Conservation (phyloP, 1,284 basidiomycete species). For the Apiotrichum domesticum region DNA sequence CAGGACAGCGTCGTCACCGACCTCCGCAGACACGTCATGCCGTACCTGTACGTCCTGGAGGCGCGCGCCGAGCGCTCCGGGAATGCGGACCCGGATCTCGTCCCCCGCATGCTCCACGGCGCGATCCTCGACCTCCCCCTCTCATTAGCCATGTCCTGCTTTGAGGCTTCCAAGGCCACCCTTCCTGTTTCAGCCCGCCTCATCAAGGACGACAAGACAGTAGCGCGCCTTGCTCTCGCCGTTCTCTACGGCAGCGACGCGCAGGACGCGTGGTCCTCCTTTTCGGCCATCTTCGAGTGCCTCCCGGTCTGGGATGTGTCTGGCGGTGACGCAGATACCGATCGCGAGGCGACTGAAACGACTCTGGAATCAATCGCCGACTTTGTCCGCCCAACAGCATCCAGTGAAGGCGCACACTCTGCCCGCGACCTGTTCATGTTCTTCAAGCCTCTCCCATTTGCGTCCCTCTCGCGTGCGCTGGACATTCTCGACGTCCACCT, state of each 20-base stretch:
- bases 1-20: slow-evolving; percentile 61
- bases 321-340: slow-evolving; percentile 53
- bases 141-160: slow-evolving; percentile 63
- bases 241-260: slow-evolving; percentile 77
- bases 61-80: slow-evolving; percentile 73
- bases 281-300: slow-evolving; percentile 89
- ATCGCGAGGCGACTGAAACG: slow-evolving; percentile 67
- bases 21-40: slow-evolving; percentile 70
- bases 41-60: slow-evolving; percentile 85
- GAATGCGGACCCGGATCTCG: slow-evolving; percentile 58
- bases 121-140: slow-evolving; percentile 67
- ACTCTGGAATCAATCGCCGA: slow-evolving; percentile 70
- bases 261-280: slow-evolving; percentile 66
- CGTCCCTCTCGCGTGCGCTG: slow-evolving; percentile 69
- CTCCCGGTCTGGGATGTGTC: slow-evolving; percentile 77
- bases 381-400: slow-evolving; percentile 68
- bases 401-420: slow-evolving; percentile 52
- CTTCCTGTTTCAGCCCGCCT: slow-evolving; percentile 62
- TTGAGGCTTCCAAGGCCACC: slow-evolving; percentile 84
- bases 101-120: slow-evolving; percentile 58
- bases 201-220: slow-evolving; percentile 71
- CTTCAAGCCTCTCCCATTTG: slow-evolving; percentile 66
- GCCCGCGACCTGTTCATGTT: slow-evolving; percentile 72
- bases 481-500: slow-evolving; percentile 88
- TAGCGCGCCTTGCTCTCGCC: slow-evolving; percentile 76